Evolutionary conservation across 176 grass and related monocot species (phyloP).

Genomic region (Areca catechu): DNA sequence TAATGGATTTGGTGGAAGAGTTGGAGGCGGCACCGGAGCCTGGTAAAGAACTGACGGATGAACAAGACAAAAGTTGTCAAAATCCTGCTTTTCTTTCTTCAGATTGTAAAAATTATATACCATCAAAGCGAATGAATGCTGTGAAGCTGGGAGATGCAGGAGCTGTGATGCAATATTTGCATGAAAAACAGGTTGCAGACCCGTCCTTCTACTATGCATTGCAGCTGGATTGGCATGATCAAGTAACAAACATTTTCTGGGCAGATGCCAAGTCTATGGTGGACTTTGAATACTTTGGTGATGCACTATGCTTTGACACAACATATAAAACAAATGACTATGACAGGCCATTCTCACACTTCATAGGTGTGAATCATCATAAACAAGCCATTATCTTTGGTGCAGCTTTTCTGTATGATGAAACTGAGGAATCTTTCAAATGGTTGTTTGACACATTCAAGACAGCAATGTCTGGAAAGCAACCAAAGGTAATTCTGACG

Average conservation of each 20-base stretch:
- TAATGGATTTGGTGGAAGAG: slow-evolving; percentile 7
- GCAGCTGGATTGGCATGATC: slow-evolving; percentile 30
- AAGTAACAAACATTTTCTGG: slow-evolving; percentile 39
- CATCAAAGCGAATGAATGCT: slow-evolving; percentile 13
- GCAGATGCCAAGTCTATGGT: slow-evolving; percentile 31
- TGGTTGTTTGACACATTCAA: slow-evolving; percentile 41
- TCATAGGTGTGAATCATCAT: slow-evolving; percentile 40
- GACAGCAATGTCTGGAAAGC: slow-evolving; percentile 25
- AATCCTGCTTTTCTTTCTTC: not conserved
- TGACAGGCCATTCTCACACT: slow-evolving; percentile 24
- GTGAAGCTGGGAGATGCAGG: slow-evolving; percentile 19
- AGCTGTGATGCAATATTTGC: slow-evolving; percentile 25
- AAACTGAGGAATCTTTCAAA: slow-evolving; percentile 32
- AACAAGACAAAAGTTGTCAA: not conserved
- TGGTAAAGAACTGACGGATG: slow-evolving; percentile 13
- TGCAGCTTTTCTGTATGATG: slow-evolving; percentile 33
- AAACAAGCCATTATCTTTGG: slow-evolving; percentile 40
- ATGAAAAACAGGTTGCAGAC: slow-evolving; percentile 32
- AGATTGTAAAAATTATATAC: slow-evolving; percentile 24
- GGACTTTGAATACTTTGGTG: slow-evolving; percentile 33
- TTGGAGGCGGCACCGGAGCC: slow-evolving; percentile 7
- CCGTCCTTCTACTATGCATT: slow-evolving; percentile 37
- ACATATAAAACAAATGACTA: slow-evolving; percentile 29
- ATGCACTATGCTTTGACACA: slow-evolving; percentile 39
- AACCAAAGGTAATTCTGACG: slow-evolving; percentile 29